Evolutionary conservation across 2,329 filamentous ascomycete genomes (phyloP), one percentile per base, ranked within the genome.

Genomic region (Nannizziopsis barbatae): DNA sequence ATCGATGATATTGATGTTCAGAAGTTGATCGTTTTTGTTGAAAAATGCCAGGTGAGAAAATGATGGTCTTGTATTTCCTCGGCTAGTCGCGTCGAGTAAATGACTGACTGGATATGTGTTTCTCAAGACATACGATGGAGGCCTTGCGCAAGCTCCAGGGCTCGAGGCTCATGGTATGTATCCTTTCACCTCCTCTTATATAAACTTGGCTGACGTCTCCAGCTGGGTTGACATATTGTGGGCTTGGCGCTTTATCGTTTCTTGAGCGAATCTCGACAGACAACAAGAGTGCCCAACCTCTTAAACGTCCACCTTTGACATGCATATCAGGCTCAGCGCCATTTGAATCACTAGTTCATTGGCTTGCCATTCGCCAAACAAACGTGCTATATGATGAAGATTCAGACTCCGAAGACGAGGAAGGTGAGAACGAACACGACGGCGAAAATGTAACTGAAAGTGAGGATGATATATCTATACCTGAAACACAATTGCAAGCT

Each of bases 221-320:
- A 88, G 85, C 86, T 56, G 92, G 92, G 15, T 90, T 94, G 64
- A 88, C 86, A 8, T 95, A 89, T 70, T 95, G 88, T 65, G 88
- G 83, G 6, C 76, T 95, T 47, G 81, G 79, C 9, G 83, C 87
- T 3, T 71, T 96, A 4, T 77, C 79, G 1, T 77, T 95, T 43
- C 72, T 95, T n/a, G 77, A 79, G 51, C 77, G 80, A 9, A 73
- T 83, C 60, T 64, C 6, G 61, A 63, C 4, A 0, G 58, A 57
- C 32, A 14, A n/a, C n/a, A 40, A n/a, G 5, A 9, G n/a, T 4
- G 22, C 38, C 12, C 17, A 6, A 52, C n/a, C 27, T 1, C 18
- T 55, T 55, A 30, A 52, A 60, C 18, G 63, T 7, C 53, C 62
- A 22, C 53, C 66, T 41, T 57, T 62, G 0, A 51, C 44, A n/a